Conservation (phyloP, 441 rosid genomes). For the Flueggea neowawraea region DNA sequence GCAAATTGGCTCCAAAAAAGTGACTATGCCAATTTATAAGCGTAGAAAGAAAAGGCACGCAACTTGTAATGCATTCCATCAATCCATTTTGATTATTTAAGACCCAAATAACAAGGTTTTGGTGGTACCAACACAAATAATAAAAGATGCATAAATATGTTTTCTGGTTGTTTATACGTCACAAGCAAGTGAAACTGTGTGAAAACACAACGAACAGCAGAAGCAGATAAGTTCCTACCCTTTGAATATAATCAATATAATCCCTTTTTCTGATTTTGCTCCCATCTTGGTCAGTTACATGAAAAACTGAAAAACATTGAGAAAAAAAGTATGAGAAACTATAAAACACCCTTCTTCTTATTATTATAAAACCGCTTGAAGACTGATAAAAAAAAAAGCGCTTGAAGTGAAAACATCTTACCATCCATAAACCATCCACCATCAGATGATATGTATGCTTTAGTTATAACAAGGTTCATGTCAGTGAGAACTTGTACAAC, state of each 20-base stretch:
- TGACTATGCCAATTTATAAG: no score
- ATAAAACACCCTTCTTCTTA: background rate
- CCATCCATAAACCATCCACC: constrained; percentile 97
- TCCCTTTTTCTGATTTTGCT: constrained; percentile 56
- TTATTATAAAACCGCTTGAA: constrained; percentile 2
- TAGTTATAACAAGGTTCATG: constrained; percentile 55
- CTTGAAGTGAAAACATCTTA: constrained; percentile 20
- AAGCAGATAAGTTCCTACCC: constrained; percentile 38
- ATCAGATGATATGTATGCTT: constrained; percentile 88
- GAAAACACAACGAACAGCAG: constrained; percentile 3
- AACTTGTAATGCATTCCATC: no score
- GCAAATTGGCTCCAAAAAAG: no score
- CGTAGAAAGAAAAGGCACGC: no score
- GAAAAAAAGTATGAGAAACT: constrained; percentile 5
- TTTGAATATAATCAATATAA: constrained; percentile 66
- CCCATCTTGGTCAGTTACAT: constrained; percentile 72
- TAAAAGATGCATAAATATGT: background rate
- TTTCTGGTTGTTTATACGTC: background rate
- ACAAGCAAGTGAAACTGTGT: background rate
- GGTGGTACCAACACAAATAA: background rate
- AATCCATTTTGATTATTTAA: background rate
- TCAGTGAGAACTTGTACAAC: constrained; percentile 87
- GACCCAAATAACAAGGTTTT: background rate
- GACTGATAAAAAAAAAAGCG: background rate
- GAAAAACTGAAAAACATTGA: constrained; percentile 48